Evolutionary conservation across 306 rosid species (phyloP), one percentile per base, ranked within the genome.

Genomic region (Dicorynia guianensis): DNA sequence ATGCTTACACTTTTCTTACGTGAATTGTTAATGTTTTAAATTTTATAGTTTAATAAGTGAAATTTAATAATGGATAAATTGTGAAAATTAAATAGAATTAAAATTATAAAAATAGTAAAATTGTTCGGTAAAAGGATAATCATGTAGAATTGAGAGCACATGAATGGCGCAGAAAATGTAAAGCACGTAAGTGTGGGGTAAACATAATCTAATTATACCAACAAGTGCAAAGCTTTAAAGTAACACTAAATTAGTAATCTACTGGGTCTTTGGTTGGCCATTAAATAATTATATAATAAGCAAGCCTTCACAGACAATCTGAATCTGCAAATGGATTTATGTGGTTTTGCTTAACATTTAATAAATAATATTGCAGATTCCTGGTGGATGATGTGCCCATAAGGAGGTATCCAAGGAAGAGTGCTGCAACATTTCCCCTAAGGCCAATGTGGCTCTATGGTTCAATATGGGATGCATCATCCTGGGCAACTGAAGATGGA

Each of bases 401-500:
- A 83, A 92, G 98, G 82, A 89, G 92, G 84, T 95, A 95, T 76
- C 90, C 83, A 4, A 89, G 87, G 58, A 95, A 86, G 69, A 95
- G 96, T 76, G 87, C 0, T 3, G 70, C 80, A 19, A 89, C 97
- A 46, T 95, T 90, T 79, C 99, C 99, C 6, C 69, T 90, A 0
- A 82, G 97, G 54, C 99, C 99, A 85, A 92, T 95, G 97, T 95
- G 99, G 99, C 59, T 92, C 0, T 92, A 95, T 71, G 99, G 99
- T 33, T 95, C 99, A 55, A 95, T 95, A 56, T 95, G 99, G 97
- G 99, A 95, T 69, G 99, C 99, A 5, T 95, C 99, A 25, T 90
- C 99, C 8, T 95, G 99, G 99, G 99, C 99, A 14, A 95, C 97
- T 2, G 98, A 92, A 69, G 97, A 95, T 85, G 99, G 99, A 0